A percentile compares a stretch with the other conserved stretches of the same genome.
Evolutionary conservation across 441 rosid genomes (phyloP).

Genomic region (Adansonia rubrostipa): DNA sequence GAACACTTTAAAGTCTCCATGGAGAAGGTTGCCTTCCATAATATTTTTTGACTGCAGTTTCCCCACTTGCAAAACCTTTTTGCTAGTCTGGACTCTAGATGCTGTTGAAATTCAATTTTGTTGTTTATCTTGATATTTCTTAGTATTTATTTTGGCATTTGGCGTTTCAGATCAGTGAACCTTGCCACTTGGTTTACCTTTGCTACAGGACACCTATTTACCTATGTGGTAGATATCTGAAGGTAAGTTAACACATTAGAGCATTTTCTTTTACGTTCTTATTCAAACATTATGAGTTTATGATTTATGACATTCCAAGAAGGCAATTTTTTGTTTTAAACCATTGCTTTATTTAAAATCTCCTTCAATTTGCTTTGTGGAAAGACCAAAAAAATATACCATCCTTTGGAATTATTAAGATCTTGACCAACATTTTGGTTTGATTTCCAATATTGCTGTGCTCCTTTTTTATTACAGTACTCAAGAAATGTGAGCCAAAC

Average conservation of each 20-base stretch:
- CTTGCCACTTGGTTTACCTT: slow-evolving; percentile 62
- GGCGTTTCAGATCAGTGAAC: slow-evolving; percentile 58
- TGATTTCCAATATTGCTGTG: slow-evolving; percentile 13
- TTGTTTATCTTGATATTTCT: slow-evolving; percentile 2
- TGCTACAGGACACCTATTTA: slow-evolving; percentile 74
- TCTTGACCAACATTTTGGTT: slow-evolving; percentile 7
- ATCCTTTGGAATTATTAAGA: background rate
- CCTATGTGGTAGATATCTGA: slow-evolving; percentile 90
- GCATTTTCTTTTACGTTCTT: slow-evolving; percentile 2
- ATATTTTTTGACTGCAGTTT: background rate
- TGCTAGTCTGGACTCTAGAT: background rate
- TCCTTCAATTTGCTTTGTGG: background rate
- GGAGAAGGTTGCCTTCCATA: slow-evolving; percentile 55
- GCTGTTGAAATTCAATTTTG: slow-evolving; percentile 19
- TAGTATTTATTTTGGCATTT: slow-evolving; percentile 23
- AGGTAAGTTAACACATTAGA: slow-evolving; percentile 50
- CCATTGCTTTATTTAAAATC: background rate
- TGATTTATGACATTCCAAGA: background rate
- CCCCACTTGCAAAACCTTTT: background rate
- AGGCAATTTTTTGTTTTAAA: background rate
- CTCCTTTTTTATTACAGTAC: slow-evolving; percentile 51
- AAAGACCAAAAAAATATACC: background rate
- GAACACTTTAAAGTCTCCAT: slow-evolving; percentile 34
- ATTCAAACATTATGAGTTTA: slow-evolving; percentile 9
- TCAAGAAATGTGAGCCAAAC: slow-evolving; percentile 97